Conservation (phyloP, 257 asterid species). For the Fraxinus quadrangulata region DNA sequence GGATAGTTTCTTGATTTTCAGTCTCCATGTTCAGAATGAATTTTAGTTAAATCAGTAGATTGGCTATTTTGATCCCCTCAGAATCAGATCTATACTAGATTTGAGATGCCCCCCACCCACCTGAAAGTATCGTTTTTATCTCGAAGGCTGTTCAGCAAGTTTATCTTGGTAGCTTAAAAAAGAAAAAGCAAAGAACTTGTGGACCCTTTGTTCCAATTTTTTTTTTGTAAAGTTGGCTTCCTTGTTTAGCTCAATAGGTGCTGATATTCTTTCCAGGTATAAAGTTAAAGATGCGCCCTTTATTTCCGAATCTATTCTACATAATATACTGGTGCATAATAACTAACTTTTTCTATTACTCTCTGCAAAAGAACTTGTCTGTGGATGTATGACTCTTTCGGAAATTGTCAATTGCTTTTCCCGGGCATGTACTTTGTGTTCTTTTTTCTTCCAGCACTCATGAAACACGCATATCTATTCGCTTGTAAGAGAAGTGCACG, state of each 20-base stretch:
- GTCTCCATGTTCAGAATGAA: neutral
- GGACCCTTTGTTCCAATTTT: neutral
- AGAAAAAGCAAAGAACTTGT: neutral
- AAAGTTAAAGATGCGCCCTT: neutral
- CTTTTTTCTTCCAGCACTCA: neutral
- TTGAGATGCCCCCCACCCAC: neutral
- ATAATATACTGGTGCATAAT: neutral
- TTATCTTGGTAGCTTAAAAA: neutral
- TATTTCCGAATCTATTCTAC: constrained; percentile 1
- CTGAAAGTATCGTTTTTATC: neutral
- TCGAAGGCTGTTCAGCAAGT: neutral
- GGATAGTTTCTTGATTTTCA: neutral
- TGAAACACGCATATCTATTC: neutral
- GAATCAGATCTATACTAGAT: neutral
- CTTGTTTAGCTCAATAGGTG: constrained; percentile 5
- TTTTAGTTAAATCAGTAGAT: neutral
- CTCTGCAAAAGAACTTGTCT: no score
- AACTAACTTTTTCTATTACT: no score
- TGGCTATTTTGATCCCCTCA: neutral
- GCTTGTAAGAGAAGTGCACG: neutral
- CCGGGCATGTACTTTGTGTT: neutral
- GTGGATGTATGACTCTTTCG: no score
- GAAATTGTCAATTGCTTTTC: no score
- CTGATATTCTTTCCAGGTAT: neutral
- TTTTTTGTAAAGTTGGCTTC: neutral